phyloP scores from a whole-genome alignment of 2,329 filamentous ascomycete species.

The Fusarium beomiforme region DNA sequence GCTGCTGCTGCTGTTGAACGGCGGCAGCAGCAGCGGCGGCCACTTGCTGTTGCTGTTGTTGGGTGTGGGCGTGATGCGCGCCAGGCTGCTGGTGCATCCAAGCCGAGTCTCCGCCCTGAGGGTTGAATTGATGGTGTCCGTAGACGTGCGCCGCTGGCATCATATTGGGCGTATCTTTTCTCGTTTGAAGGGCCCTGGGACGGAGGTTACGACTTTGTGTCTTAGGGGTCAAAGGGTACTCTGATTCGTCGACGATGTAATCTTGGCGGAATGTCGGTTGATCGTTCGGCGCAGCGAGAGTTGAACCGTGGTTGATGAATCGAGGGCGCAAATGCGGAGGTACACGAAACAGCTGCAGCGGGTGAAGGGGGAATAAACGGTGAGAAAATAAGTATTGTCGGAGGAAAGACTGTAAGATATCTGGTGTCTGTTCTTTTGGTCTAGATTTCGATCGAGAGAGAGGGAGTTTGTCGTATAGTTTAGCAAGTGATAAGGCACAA shows the following conservation, averaged over 20 bases:
- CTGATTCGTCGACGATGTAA: neutral
- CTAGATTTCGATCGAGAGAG: neutral
- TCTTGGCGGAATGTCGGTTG: constrained; percentile 1
- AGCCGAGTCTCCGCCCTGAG: constrained; percentile 65
- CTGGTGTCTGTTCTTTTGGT: neutral
- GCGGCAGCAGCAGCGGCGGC: constrained; percentile 58
- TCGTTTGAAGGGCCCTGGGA: constrained; percentile 4
- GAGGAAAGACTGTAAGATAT: constrained; percentile 2
- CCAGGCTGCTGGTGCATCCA: constrained; percentile 74
- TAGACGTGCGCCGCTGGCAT: constrained; percentile 72
- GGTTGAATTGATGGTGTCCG: constrained; percentile 73
- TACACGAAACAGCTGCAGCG: constrained; percentile 10
- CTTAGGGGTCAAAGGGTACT: neutral
- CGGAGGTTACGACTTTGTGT: neutral
- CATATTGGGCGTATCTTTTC: constrained; percentile 57
- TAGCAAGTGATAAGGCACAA: constrained; percentile 3
- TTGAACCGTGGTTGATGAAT: constrained; percentile 21
- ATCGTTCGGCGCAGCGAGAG: constrained; percentile 22
- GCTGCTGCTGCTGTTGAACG: constrained; percentile 65
- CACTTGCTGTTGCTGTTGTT: constrained; percentile 59
- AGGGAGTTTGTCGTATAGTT: neutral
- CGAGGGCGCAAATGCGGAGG: constrained; percentile 37
- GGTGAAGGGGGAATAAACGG: neutral
- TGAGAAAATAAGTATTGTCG: neutral
- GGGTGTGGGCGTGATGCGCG: constrained; percentile 66